These are phyloP conservation scores for Russula foetens DNA, from an alignment of 768 basidiomycete species.

Conservation along the genomic window DNA sequence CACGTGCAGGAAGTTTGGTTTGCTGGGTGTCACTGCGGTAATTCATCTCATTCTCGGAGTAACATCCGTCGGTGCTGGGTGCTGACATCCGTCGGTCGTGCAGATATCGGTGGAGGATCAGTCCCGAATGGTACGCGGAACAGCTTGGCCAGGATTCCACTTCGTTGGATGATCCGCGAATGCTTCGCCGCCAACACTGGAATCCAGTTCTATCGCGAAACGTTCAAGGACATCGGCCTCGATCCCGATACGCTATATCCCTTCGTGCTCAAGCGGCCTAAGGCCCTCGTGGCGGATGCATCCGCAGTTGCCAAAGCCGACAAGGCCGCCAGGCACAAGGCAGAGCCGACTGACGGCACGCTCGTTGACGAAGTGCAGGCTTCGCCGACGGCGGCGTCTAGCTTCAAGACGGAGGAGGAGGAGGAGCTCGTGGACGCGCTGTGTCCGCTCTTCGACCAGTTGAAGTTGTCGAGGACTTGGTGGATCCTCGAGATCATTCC, in stretches of 20 bases:
- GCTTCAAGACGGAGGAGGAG: constrained; percentile 42
- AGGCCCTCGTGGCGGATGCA: neutral
- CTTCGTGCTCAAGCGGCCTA: constrained; percentile 20
- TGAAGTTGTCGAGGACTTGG: constrained; percentile 42
- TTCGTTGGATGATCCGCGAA: constrained; percentile 53
- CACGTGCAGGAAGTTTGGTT: constrained; percentile 79
- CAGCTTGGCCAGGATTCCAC: constrained; percentile 58
- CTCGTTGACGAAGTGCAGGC: constrained; percentile 10
- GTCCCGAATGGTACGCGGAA: constrained; percentile 48
- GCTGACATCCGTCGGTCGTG: neutral
- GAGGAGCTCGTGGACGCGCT: constrained; percentile 57
- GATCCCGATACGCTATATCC: constrained; percentile 26
- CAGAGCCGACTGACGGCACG: constrained; percentile 15
- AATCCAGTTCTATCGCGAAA: constrained; percentile 31
- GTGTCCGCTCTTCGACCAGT: constrained; percentile 47
- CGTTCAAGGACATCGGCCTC: constrained; percentile 27
- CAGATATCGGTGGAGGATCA: constrained; percentile 72
- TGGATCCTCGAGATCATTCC: constrained; percentile 55
- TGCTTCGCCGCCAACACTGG: constrained; percentile 39
- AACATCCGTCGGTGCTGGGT: neutral
- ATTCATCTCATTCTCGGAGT: constrained; percentile 8
- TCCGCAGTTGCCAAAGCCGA: neutral
- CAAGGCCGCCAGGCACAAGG: too few relatives aligned
- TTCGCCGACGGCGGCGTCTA: constrained; percentile 15
- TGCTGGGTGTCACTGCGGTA: constrained; percentile 64